Evolutionary conservation across 352 stramenopile species (phyloP).

Genomic region (Pythium folliculosum): DNA sequence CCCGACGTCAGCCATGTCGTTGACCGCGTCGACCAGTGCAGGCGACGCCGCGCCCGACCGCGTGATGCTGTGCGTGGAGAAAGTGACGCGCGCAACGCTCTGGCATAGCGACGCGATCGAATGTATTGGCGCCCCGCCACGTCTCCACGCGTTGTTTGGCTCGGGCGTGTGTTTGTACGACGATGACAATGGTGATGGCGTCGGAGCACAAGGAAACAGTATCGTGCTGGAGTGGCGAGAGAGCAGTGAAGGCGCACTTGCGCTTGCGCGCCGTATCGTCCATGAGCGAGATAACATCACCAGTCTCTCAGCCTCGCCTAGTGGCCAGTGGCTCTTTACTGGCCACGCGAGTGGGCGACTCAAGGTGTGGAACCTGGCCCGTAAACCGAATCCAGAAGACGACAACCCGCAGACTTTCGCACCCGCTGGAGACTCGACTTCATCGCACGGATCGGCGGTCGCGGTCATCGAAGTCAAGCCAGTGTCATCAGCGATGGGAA

Average conservation of each 20-base stretch:
- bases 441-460: constrained; percentile 18
- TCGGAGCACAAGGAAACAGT: constrained; percentile 10
- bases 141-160: constrained; percentile 44
- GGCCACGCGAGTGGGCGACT: constrained; percentile 43
- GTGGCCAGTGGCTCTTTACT: constrained; percentile 58
- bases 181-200: constrained; percentile 12
- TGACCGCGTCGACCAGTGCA: background rate
- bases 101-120: constrained; percentile 42
- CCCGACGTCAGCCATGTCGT: background rate
- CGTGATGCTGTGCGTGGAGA: constrained; percentile 60
- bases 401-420: constrained; percentile 8
- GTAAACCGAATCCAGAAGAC: background rate
- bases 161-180: constrained; percentile 13
- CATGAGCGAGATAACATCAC: constrained; percentile 34
- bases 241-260: constrained; percentile 17
- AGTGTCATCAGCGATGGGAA: background rate
- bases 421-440: background rate
- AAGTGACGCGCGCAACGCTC: constrained; percentile 30
- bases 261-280: constrained; percentile 27
- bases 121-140: constrained; percentile 34
- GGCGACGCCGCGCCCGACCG: constrained; percentile 14
- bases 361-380: constrained; percentile 49
- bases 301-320: constrained; percentile 36
- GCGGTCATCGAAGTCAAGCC: constrained; percentile 21
- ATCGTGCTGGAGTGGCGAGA: constrained; percentile 41